Percentiles rank a stretch among this genome's conserved stretches.
These are phyloP conservation scores for Chaetomium cochliodes DNA, from an alignment of 495 filamentous ascomycete genomes.

Conservation along the genomic window DNA sequence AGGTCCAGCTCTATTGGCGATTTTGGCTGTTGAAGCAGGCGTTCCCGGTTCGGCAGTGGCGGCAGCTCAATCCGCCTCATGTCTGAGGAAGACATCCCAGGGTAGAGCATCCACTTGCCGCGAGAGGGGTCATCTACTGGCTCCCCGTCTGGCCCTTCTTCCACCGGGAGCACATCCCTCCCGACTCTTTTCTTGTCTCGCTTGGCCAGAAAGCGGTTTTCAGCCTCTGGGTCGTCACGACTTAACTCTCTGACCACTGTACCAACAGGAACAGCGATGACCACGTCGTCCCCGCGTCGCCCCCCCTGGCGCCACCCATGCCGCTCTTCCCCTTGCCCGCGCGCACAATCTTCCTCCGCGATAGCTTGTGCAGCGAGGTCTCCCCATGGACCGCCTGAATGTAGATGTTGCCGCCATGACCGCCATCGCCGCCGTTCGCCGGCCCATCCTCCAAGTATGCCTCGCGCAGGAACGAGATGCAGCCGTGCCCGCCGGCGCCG, in stretches of 20 bases:
- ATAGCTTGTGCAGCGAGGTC: constrained; percentile 89
- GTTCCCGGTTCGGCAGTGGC: constrained; percentile 53
- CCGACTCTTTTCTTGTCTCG: constrained; percentile 30
- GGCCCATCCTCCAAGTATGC: constrained; percentile 83
- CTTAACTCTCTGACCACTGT: constrained; percentile 83
- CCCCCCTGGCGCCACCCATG: constrained; percentile 76
- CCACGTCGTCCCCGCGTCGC: constrained; percentile 80
- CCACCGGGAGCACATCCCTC: constrained; percentile 24
- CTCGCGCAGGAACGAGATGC: constrained; percentile 88
- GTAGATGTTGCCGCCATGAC: constrained; percentile 85
- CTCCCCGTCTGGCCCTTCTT: constrained; percentile 38
- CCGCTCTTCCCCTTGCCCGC: constrained; percentile 82
- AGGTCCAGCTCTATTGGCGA: constrained; percentile 80
- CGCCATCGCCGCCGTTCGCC: constrained; percentile 96
- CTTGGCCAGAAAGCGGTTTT: constrained; percentile 42
- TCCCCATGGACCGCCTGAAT: constrained; percentile 90
- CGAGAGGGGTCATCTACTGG: constrained; percentile 41
- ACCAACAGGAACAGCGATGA: constrained; percentile 88
- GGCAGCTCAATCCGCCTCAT: constrained; percentile 61
- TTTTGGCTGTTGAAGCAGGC: constrained; percentile 62
- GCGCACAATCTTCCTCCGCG: constrained; percentile 69
- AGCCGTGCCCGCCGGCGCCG: constrained; percentile 83
- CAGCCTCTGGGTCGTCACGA: constrained; percentile 71
- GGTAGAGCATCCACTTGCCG: constrained; percentile 84
- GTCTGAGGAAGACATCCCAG: constrained; percentile 65